phyloP scores from a whole-genome alignment of 495 filamentous ascomycete genomes.

The Aspergillus leporis region DNA sequence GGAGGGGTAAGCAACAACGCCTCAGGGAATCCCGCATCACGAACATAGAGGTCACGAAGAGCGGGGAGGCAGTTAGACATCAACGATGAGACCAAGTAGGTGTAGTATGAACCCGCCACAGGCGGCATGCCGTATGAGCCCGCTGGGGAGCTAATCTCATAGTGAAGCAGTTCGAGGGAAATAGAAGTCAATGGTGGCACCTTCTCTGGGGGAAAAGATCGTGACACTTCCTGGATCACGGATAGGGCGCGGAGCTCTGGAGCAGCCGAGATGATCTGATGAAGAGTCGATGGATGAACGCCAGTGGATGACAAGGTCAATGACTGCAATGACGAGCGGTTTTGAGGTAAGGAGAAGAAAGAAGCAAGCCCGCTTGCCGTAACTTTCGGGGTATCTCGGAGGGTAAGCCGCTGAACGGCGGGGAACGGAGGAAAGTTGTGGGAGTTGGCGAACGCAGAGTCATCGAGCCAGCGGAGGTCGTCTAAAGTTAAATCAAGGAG shows the following conservation, averaged over 20 bases:
- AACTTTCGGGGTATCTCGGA: conserved; percentile 67
- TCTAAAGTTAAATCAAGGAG: conserved; percentile 73
- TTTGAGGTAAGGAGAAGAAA: conserved; percentile 57
- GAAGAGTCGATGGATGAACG: conserved; percentile 59
- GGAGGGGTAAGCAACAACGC: conserved; percentile 68
- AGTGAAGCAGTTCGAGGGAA: conserved; percentile 70
- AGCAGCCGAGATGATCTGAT: conserved; percentile 62
- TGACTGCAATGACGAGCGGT: conserved; percentile 53
- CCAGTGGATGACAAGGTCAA: conserved; percentile 69
- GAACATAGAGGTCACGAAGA: conserved; percentile 77
- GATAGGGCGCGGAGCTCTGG: conserved; percentile 64
- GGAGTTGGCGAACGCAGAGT: conserved; percentile 66
- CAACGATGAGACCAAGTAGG: conserved; percentile 80
- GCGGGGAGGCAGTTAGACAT: conserved; percentile 71
- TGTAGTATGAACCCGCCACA: conserved; percentile 72
- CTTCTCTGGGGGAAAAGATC: conserved; percentile 60
- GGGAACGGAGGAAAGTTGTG: conserved; percentile 66
- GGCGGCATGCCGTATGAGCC: conserved; percentile 55
- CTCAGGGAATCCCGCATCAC: conserved; percentile 78
- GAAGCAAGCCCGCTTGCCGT: conserved; percentile 66
- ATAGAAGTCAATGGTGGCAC: conserved; percentile 65
- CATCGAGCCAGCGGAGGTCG: conserved; percentile 67
- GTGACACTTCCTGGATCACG: conserved; percentile 64
- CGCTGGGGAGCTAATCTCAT: conserved; percentile 69
- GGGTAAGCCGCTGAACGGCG: conserved; percentile 63